Evolutionary conservation across 768 basidiomycete genomes (phyloP), one percentile per base, ranked within the genome.

Genomic region (Pisolithus sp.): DNA sequence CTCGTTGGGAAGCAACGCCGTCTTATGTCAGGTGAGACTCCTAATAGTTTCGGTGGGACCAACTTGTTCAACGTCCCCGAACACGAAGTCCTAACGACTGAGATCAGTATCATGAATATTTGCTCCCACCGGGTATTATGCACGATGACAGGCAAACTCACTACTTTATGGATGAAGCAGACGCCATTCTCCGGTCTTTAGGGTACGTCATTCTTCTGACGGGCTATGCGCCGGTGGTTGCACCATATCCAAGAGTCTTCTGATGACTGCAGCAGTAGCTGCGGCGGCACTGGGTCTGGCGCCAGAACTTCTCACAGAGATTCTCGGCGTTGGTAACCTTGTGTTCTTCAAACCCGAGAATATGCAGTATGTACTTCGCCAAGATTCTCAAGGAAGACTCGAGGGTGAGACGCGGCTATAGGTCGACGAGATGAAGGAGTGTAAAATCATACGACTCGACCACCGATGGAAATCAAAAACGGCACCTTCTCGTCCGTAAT

Each of bases 261-360:
- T 10, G 93, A 94, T 60, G 88, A n/a, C 89, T 15, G 89, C 89
- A 20, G 87, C 92, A 6, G 76, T 81, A 0, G 90, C 91, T 0
- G 93, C 92, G 0, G 93, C 92, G 0, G 90, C 93, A n/a, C n/a
- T n/a, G 0, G 93, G 94, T 44, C 85, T 95, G 45, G 89, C 89
- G 20, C 89, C 89, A 6, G 95, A 99, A 60, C 71, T 95, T 7
- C 94, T 93, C 8, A 97, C 95, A 3, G 95, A 99, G 66, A 98
- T 99, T 56, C 93, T 93, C 24, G 96, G 96, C 28, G 94, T 99
- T 40, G 96, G 96, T 30, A 92, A 86, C 58, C 79, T 99, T 43
- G 92, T 94, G 6, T 98, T 99, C 75, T 93, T 99, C 80, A 99
- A 99, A 70, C 79, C 91, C 1, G 96, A 99, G 71, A 96, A 99